Conservation (phyloP, 208 protist genomes). For the Phytomonas sp. region DNA sequence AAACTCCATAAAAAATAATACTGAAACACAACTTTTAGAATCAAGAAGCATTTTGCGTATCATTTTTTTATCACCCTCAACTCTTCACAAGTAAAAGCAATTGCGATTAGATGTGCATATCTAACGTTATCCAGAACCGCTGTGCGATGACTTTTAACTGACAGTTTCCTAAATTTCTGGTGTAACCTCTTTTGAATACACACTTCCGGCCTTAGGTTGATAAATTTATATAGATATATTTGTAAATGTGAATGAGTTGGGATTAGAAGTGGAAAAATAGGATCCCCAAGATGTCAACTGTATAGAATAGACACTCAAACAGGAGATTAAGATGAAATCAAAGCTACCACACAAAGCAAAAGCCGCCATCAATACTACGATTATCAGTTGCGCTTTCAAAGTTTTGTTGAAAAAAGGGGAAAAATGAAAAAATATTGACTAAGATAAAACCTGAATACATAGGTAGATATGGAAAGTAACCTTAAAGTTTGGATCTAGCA, state of each 20-base stretch:
- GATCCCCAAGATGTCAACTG: background rate
- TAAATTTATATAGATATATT: constrained; percentile 4
- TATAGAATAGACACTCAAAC: background rate
- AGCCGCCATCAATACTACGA: background rate
- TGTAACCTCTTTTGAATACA: background rate
- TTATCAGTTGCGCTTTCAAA: background rate
- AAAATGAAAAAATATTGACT: background rate
- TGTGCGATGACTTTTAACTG: background rate
- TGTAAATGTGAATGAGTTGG: background rate
- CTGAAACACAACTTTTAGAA: background rate
- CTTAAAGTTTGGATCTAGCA: background rate
- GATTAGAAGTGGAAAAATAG: constrained; percentile 8
- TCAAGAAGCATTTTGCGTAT: background rate
- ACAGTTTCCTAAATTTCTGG: background rate
- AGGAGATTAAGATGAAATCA: background rate
- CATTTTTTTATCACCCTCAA: constrained; percentile 5
- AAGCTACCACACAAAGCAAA: background rate
- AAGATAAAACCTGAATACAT: background rate
- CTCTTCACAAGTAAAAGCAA: background rate
- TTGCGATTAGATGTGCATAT: background rate
- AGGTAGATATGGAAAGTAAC: background rate
- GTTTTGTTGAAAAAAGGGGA: background rate
- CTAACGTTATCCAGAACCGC: background rate
- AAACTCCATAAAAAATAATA: background rate
- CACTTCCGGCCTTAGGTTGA: background rate